Conservation (phyloP, 148 eudicot genomes). For the Limonium bicolor region DNA sequence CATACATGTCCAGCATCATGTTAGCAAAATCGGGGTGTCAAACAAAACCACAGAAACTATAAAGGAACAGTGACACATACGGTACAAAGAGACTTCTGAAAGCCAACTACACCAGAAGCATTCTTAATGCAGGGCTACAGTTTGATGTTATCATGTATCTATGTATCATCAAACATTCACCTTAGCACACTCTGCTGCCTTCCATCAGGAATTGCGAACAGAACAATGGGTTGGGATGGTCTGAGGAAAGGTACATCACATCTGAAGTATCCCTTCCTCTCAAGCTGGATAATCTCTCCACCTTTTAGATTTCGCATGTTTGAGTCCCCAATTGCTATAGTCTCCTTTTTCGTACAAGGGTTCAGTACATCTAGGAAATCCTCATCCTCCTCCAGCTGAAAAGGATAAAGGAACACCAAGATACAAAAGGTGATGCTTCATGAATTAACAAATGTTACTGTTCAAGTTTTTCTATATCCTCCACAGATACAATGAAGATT, state of each 20-base stretch:
- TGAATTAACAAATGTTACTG: too few relatives aligned
- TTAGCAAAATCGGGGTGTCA: too few relatives aligned
- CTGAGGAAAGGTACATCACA: conserved; percentile 73
- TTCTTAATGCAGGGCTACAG: too few relatives aligned
- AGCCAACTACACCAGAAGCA: too few relatives aligned
- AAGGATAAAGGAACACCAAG: not conserved
- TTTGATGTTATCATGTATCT: too few relatives aligned
- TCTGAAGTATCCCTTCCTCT: conserved; percentile 90
- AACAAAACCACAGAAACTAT: too few relatives aligned
- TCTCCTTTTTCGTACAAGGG: conserved; percentile 67
- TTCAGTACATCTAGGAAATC: conserved; percentile 75
- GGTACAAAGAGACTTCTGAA: too few relatives aligned
- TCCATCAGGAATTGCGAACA: conserved; percentile 84
- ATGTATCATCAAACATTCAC: too few relatives aligned
- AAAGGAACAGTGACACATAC: too few relatives aligned
- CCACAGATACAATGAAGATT: too few relatives aligned
- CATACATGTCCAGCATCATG: too few relatives aligned
- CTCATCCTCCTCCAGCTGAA: conserved; percentile 82
- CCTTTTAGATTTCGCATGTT: conserved; percentile 77
- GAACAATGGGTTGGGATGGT: conserved; percentile 64
- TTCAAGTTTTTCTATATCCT: too few relatives aligned
- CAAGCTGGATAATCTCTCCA: conserved; percentile 80
- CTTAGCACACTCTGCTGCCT: conserved; percentile 50
- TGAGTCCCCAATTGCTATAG: conserved; percentile 69
- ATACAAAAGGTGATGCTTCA: not conserved